Base-by-base conservation (phyloP, 768 basidiomycete genomes). In the Podaxis mareebaensis region DNA sequence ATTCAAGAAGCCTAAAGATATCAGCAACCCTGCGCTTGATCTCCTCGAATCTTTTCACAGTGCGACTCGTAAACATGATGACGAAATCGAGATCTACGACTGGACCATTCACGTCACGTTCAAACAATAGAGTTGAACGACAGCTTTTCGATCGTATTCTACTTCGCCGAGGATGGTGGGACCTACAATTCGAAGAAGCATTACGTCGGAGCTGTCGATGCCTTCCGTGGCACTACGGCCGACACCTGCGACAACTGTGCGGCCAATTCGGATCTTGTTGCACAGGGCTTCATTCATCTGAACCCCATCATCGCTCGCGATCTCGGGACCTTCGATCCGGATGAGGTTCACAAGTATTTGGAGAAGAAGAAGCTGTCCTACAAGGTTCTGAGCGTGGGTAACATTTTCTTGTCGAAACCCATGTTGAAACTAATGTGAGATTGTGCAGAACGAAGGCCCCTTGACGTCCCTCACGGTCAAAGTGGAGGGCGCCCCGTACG, bases 211-310 rank as follows among this genome's bases (percentile, higher is more conserved):
- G 69, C 75, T 4, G 76, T 78, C 67, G 66, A 73, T 60, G 77
- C 75, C 36, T 83, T 82, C 66, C 80, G 78, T 28, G 70, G 67
- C 39, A 71, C 61, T 39, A 55, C 66, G 8, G 63, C 70, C 1
- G 74, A 71, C 12, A 72, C 70, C 7, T 81, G 81, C 61, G 75
- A 67, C n/a, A 82, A 82, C 65, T 82, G 81, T 69, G 70, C 68
- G 38, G 67, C 68, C 1, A 71, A 77, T 46, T 63, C 46, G 8
- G 71, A 76, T 48, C 46, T 75, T n/a, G 65, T 75, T 30, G 68
- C 72, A 22, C 80, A 82, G 67, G 81, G 81, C 3, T 83, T 80
- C 68, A 77, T 83, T 3, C 80, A 79, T 64, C 71, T 84, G 36
- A 79, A 79, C 52, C 63, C 72, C 0, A 74, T 67, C 3, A 74